phyloP scores from a whole-genome alignment of 768 basidiomycete genomes.

The Rhizopogon vulgaris region DNA sequence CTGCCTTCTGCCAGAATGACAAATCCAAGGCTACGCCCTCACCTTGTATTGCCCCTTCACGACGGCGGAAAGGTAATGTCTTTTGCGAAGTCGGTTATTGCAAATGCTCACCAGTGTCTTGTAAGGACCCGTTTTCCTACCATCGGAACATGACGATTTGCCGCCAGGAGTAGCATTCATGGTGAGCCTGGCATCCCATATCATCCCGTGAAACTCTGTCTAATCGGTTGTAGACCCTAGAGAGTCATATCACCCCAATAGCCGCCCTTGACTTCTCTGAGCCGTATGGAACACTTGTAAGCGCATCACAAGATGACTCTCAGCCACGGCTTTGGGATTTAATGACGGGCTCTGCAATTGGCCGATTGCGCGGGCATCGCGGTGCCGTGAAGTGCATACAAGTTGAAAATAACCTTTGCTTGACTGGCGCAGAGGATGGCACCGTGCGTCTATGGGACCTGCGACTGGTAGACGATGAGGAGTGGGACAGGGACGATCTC shows the following conservation, averaged over 20 bases:
- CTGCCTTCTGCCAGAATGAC: conserved; percentile 24
- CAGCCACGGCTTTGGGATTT: conserved; percentile 95
- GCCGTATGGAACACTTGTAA: conserved; percentile 92
- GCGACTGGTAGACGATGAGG: conserved; percentile 73
- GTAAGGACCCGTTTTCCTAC: conserved; percentile 87
- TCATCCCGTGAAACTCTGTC: background rate
- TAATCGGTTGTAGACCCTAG: conserved; percentile 53
- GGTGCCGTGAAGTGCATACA: conserved; percentile 86
- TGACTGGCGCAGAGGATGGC: conserved; percentile 89
- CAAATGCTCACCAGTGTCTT: conserved; percentile 6
- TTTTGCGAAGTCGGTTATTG: background rate
- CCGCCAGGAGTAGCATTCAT: conserved; percentile 96
- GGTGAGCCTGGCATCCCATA: conserved; percentile 40
- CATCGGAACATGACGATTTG: conserved; percentile 94
- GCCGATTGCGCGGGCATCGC: conserved; percentile 74
- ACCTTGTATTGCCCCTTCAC: conserved; percentile 20
- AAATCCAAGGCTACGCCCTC: conserved; percentile 8
- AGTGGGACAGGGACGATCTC: conserved; percentile 47
- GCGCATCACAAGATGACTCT: conserved; percentile 78
- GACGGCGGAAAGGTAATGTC: conserved; percentile 26
- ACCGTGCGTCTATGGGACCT: conserved; percentile 89
- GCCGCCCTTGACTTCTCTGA: conserved; percentile 92
- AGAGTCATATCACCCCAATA: conserved; percentile 75
- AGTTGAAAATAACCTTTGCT: conserved; percentile 84
- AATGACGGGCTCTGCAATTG: conserved; percentile 81